Percentiles rank a stretch among this genome's conserved stretches.
Evolutionary conservation across 106 monocot genomes (phyloP).

Genomic region (Apostasia ramifera): DNA sequence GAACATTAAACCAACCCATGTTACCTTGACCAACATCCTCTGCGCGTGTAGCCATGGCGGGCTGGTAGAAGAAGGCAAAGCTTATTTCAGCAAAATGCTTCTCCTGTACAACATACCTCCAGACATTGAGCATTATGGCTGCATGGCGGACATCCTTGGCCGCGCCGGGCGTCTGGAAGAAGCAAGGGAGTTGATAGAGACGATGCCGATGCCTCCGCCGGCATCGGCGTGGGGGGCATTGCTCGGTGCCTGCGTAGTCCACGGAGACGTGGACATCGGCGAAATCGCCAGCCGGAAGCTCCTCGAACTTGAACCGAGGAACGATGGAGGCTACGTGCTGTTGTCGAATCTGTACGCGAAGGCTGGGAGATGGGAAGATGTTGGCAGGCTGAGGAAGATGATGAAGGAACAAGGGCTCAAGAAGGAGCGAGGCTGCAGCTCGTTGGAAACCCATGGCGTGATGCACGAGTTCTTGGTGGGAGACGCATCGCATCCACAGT

Average conservation of each 20-base stretch:
- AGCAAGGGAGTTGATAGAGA: conserved; percentile 23
- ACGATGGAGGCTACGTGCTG: conserved; percentile 32
- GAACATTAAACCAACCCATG: conserved; percentile 24
- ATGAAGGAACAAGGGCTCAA: conserved; percentile 18
- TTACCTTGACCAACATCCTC: conserved; percentile 42
- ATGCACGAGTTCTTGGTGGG: conserved; percentile 35
- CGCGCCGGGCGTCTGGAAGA: conserved; percentile 45
- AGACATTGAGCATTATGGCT: conserved; percentile 31
- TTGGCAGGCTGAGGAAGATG: conserved; percentile 27
- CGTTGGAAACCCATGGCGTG: conserved; percentile 26
- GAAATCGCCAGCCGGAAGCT: conserved; percentile 18
- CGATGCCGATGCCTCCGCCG: conserved; percentile 25
- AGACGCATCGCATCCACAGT: conserved; percentile 24
- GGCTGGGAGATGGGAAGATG: conserved; percentile 24
- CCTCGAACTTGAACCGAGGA: conserved; percentile 23
- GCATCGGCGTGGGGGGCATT: conserved; percentile 40
- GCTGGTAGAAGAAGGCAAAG: conserved; percentile 25
- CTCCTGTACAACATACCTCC: conserved; percentile 26
- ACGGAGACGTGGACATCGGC: conserved; percentile 25
- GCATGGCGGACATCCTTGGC: conserved; percentile 58
- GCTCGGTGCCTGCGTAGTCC: conserved; percentile 39
- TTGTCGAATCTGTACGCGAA: conserved; percentile 39
- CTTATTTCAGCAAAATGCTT: conserved; percentile 33
- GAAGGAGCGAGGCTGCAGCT: conserved; percentile 36
- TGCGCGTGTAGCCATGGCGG: conserved; percentile 59